phyloP scores from a whole-genome alignment of 176 grass and related monocot species.

The Poa pratensis region DNA sequence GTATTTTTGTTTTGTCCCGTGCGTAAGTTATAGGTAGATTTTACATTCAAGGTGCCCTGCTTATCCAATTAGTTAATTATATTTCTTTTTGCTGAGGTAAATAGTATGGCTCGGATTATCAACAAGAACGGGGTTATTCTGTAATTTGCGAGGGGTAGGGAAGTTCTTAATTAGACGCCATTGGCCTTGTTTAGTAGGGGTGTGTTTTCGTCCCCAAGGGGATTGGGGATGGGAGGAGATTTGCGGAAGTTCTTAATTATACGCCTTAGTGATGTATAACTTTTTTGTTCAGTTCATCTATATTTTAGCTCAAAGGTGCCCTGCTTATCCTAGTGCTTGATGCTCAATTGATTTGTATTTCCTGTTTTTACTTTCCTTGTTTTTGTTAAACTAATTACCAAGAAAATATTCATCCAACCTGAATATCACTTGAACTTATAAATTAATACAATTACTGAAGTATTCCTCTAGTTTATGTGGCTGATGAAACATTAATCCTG shows the following conservation, averaged over 20 bases:
- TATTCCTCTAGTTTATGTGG: neutral
- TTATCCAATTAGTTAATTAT: neutral
- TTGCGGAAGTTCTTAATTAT: neutral
- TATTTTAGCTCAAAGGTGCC: neutral
- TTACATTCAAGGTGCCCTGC: too few relatives aligned
- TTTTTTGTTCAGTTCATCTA: too few relatives aligned
- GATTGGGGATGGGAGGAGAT: neutral
- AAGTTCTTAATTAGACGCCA: too few relatives aligned
- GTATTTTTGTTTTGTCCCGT: too few relatives aligned
- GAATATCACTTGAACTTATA: neutral
- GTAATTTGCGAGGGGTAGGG: neutral
- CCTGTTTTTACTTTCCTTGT: neutral
- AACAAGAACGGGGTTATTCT: too few relatives aligned
- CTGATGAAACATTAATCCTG: neutral
- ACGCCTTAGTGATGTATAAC: too few relatives aligned
- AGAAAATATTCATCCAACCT: neutral
- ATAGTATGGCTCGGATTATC: neutral
- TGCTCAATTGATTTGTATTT: neutral
- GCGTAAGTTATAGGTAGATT: too few relatives aligned
- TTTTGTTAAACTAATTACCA: neutral
- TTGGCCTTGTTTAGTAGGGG: too few relatives aligned
- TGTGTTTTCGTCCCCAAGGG: too few relatives aligned
- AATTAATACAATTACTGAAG: neutral
- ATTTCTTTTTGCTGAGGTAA: neutral
- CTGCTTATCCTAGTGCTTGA: neutral